phyloP scores from a whole-genome alignment of 495 filamentous ascomycete species.

The Aspergillus cristatus region DNA sequence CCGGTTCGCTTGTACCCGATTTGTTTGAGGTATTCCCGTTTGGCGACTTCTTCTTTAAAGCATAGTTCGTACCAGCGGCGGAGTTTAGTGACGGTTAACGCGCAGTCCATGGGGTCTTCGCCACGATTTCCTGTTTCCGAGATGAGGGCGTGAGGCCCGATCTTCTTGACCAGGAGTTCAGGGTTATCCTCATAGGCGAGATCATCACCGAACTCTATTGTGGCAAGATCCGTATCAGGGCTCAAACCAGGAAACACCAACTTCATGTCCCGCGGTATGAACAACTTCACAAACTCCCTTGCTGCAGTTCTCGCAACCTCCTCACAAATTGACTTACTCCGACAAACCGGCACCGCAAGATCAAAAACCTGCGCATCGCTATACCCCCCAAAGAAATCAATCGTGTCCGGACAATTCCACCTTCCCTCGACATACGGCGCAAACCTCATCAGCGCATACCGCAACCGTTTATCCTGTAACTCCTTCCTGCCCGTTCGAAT shows the following conservation, averaged over 20 bases:
- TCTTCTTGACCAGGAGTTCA: not conserved
- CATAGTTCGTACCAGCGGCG: slow-evolving; percentile 1
- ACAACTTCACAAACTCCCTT: slow-evolving; percentile 1
- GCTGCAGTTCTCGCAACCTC: not conserved
- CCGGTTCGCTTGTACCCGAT: not conserved
- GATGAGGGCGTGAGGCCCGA: not conserved
- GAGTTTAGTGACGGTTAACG: slow-evolving; percentile 1
- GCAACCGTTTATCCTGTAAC: not conserved
- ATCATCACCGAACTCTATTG: not conserved
- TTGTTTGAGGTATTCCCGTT: not conserved
- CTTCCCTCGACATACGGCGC: not conserved
- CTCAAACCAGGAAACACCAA: not conserved
- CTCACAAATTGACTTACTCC: slow-evolving; percentile 2
- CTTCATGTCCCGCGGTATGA: not conserved
- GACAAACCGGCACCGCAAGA: slow-evolving; percentile 5
- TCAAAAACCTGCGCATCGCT: slow-evolving; percentile 7
- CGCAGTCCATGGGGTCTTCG: slow-evolving; percentile 1
- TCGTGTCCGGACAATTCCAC: slow-evolving; percentile 2
- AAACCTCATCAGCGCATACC: not conserved
- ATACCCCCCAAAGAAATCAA: not conserved
- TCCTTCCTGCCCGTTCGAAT: not conserved
- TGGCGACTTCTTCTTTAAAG: not conserved
- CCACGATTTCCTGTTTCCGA: not conserved
- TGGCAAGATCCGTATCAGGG: not conserved
- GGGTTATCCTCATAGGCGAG: not conserved